Base-by-base conservation (phyloP, 2,329 filamentous ascomycete genomes). In the Chaetomium strumarium region DNA sequence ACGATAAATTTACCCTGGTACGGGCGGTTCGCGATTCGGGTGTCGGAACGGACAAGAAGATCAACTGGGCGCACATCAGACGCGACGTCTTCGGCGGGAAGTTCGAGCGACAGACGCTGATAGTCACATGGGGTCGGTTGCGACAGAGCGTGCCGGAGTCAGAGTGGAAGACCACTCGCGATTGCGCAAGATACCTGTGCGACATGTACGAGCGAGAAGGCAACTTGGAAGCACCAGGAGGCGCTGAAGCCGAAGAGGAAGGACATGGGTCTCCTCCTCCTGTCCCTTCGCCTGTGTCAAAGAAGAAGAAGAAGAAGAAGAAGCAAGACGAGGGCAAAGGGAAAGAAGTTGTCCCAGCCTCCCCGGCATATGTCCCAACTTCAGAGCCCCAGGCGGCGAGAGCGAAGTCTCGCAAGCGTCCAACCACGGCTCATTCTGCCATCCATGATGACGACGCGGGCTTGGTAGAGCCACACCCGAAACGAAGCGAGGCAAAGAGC, bases 1-100 rank as follows among this genome's bases (percentile, higher is more conserved):
- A 67, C 16, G 75, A 79, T 51, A 76, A 75, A 51, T 68, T 72
- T 50, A 63, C 66, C 13, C 61, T 81, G 20, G 63, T 77, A 0
- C 61, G 68, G 34, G 69, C 72, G 2, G 72, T 81, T 34, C 65
- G 71, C 8, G 67, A 70, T 13, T 70, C 68, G 3, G 66, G 67
- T 2, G 73, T 68, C 1, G 60, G 63, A 9, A 64, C 56, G 1
- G 78, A 81, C 47, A 58, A 62, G 9, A 74, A 74, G 43, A 78
- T 82, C 38, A 72, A 72, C 0, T 83, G 79, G 79, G 58, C 52
- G 14, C 29, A 52, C 2, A 56, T 63, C 16, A 40, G 49, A 13
- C 29, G 44, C 4, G 40, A 36, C 7, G 14, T 50, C 9, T 59
- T 63, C 37, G 38, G 49, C 5, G 53, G 53, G 9, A 41, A 49